Base-by-base conservation (phyloP, 2,329 filamentous ascomycete genomes). In the Epichloe uncinata region DNA sequence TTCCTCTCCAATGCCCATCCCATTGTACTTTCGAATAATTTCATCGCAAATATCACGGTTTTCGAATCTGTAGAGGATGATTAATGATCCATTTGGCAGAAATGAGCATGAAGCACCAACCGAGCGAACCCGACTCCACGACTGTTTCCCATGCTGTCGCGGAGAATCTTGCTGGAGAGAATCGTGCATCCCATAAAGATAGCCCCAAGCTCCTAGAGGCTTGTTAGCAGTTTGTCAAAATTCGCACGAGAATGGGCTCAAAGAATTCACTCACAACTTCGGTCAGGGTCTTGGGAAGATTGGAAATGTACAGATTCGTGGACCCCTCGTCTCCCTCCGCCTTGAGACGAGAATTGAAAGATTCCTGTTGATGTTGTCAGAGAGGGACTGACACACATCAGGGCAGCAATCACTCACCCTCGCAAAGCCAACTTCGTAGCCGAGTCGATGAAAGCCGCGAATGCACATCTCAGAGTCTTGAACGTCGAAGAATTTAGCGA, bases 291-390 rank as follows among this genome's bases (percentile, higher is more conserved):
- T 91, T 90, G 36, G 93, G 93, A 42, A 98, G 78, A 68, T 97
- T 98, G 30, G 94, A 98, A 55, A 97, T 90, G 68, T 98, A 98
- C 55, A 98, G 79, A 65, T 98, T 98, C 56, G 93, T 97, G 44
- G 94, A 97, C 41, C 69, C 63, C 48, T 85, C 86, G 61, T 98
- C 91, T 50, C 90, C 85, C 62, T 97, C 87, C 43, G 93, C 91
- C 76, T 98, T 97, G 60, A 98, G 85, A 59, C 94, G 89, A 57
- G 90, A 90, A 68, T 98, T 98, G 72, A 97, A 96, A 18, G 91
- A 97, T 73, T 97, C 93, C 85, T 94, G 52, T 12, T 11, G 33
- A 52, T 22, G 2, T 54, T 58, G 55, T 68, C 47, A 68, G 58
- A 50, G 15, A 30, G 30, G 35, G 49, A 48, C 33, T 48, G 44